A percentile compares a stretch with the other conserved stretches of the same genome.
Evolutionary conservation across 2,329 filamentous ascomycete genomes (phyloP).

Genomic region (Chrysoporthe deuterocubensis): DNA sequence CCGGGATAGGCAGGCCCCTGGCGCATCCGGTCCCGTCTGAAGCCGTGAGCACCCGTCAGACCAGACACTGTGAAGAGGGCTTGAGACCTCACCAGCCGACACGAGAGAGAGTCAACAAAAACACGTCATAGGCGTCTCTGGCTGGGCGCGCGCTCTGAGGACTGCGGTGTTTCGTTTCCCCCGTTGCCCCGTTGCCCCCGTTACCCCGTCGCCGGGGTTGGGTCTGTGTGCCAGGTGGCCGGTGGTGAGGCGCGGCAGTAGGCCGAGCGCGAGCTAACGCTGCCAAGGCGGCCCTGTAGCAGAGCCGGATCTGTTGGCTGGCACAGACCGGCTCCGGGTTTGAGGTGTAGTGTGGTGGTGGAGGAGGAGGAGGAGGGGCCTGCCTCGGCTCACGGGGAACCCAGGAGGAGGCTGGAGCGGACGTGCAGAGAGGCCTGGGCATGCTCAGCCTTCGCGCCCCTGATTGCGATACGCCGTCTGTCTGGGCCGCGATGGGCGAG

Average conservation of each 20-base stretch:
- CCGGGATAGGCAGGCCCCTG: background rate
- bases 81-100: background rate
- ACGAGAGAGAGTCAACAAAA: constrained; percentile 14
- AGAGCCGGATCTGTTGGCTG: constrained; percentile 10
- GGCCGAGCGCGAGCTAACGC: constrained; percentile 9
- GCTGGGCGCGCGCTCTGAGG: constrained; percentile 13
- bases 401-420: constrained; percentile 14
- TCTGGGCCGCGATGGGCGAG: background rate
- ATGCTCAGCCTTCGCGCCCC: background rate
- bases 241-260: constrained; percentile 9
- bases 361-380: constrained; percentile 1
- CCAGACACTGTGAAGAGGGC: background rate
- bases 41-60: constrained; percentile 14
- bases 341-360: constrained; percentile 11
- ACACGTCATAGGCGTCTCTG: constrained; percentile 16
- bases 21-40: constrained; percentile 15
- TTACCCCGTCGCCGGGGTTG: background rate
- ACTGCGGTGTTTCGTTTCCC: constrained; percentile 24
- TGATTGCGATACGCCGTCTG: background rate
- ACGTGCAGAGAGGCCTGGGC: background rate
- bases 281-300: background rate
- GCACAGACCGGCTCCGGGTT: constrained; percentile 11
- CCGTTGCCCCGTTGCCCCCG: background rate
- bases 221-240: constrained; percentile 4
- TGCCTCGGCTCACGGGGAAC: constrained; percentile 1